phyloP scores from a whole-genome alignment of 352 stramenopile species.

The Phytophthora palmivora region DNA sequence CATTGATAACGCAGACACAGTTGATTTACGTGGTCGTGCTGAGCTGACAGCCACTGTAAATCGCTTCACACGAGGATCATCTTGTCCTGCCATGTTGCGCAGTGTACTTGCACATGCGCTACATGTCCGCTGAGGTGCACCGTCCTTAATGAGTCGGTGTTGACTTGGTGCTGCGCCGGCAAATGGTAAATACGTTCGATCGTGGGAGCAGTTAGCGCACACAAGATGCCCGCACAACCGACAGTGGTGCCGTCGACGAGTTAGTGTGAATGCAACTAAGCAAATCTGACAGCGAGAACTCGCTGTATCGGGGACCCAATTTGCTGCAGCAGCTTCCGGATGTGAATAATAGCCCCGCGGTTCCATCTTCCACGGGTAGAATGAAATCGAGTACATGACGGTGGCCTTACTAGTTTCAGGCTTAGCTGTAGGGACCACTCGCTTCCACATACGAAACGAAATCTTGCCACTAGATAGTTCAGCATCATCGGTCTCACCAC shows the following conservation, averaged over 20 bases:
- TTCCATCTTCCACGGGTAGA: conserved; percentile 83
- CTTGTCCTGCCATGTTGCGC: conserved; percentile 64
- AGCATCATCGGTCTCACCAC: conserved; percentile 17
- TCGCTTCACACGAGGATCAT: conserved; percentile 63
- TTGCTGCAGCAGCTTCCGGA: conserved; percentile 69
- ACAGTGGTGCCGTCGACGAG: conserved; percentile 87
- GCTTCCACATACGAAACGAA: conserved; percentile 27
- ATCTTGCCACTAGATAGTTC: conserved; percentile 13
- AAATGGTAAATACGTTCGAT: conserved; percentile 76
- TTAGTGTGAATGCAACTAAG: conserved; percentile 57
- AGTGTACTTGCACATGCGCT: conserved; percentile 69
- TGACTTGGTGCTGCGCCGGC: conserved; percentile 50
- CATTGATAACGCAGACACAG: conserved; percentile 13
- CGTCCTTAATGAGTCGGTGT: conserved; percentile 76
- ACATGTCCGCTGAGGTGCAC: conserved; percentile 75
- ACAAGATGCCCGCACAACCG: conserved; percentile 76
- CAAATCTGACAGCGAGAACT: conserved; percentile 74
- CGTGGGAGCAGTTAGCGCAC: conserved; percentile 72
- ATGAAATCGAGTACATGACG: conserved; percentile 77
- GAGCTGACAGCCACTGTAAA: conserved; percentile 48
- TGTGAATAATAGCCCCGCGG: conserved; percentile 71
- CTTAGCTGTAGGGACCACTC: conserved; percentile 24
- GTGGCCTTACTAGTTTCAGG: conserved; percentile 24
- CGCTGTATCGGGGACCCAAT: conserved; percentile 76
- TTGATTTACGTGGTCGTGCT: conserved; percentile 15